Percentiles rank a stretch among this genome's conserved stretches.
These are phyloP conservation scores for Paecilomyces formosus DNA, from an alignment of 2,329 filamentous ascomycete genomes.

Conservation along the genomic window DNA sequence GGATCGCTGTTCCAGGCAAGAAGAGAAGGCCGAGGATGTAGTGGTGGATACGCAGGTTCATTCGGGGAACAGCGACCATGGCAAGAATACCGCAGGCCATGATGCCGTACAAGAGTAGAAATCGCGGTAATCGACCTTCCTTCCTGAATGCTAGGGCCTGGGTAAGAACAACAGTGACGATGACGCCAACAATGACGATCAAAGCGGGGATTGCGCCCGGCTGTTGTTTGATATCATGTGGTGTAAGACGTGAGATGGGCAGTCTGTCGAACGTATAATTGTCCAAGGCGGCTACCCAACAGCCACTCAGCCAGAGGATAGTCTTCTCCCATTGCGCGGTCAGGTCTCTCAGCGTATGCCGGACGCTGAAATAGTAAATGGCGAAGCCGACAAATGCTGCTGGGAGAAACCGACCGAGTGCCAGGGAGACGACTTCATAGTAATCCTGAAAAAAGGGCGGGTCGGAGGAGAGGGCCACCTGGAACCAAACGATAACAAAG, in stretches of 20 bases:
- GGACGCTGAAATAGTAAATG: constrained; percentile 49
- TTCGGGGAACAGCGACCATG: constrained; percentile 47
- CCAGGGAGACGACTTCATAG: constrained; percentile 47
- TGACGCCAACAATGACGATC: constrained; percentile 43
- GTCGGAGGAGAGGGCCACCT: constrained; percentile 54
- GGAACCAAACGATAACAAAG: constrained; percentile 52
- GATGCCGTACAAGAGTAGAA: constrained; percentile 42
- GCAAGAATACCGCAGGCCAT: constrained; percentile 41
- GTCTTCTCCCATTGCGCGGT: constrained; percentile 55
- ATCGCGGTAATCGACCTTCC: constrained; percentile 49
- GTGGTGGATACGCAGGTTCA: constrained; percentile 57
- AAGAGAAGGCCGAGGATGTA: constrained; percentile 55
- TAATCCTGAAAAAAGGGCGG: constrained; percentile 49
- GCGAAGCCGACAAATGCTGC: constrained; percentile 52
- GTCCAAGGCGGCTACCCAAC: constrained; percentile 55
- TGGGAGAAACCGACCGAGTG: constrained; percentile 51
- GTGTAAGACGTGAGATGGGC: constrained; percentile 54
- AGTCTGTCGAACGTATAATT: constrained; percentile 59
- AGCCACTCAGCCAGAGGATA: constrained; percentile 52
- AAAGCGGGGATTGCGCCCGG: constrained; percentile 53
- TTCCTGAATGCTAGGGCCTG: constrained; percentile 51
- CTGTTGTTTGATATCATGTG: constrained; percentile 54
- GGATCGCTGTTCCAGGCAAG: constrained; percentile 51
- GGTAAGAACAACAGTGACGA: constrained; percentile 46
- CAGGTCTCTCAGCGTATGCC: constrained; percentile 41